Percentiles rank a stretch among this genome's conserved stretches.
These are phyloP conservation scores for Pichia sp. DNA, from an alignment of 1,139 yeast species.

Conservation along the genomic window DNA sequence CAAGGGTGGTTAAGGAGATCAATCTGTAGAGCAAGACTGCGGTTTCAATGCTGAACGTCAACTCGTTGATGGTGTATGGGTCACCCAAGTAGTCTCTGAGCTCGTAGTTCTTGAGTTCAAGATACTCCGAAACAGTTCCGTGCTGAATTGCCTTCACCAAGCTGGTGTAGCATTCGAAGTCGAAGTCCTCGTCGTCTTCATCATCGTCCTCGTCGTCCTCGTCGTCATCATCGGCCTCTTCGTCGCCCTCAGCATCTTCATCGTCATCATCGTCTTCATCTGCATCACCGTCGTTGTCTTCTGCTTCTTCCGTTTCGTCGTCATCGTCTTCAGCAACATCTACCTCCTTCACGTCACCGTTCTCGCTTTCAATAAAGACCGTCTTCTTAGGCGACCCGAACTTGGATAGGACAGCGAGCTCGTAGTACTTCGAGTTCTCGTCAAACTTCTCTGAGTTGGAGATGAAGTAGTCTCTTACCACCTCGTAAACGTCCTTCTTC, in stretches of 20 bases:
- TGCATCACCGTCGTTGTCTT: conserved; percentile 17
- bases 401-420: conserved; percentile 21
- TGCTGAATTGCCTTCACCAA: conserved; percentile 26
- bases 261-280: conserved; percentile 14
- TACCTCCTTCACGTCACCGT: conserved; percentile 13
- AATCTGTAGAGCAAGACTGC: conserved; percentile 36
- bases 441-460: conserved; percentile 22
- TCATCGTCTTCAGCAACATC: conserved; percentile 14
- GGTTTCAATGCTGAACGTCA: conserved; percentile 41
- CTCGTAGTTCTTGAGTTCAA: conserved; percentile 38
- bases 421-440: conserved; percentile 26
- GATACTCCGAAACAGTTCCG: conserved; percentile 38
- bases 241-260: conserved; percentile 19
- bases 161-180: conserved; percentile 10
- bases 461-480: conserved; percentile 21
- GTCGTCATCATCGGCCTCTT: conserved; percentile 14
- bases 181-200: conserved; percentile 20
- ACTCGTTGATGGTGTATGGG: conserved; percentile 44
- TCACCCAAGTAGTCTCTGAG: conserved; percentile 48
- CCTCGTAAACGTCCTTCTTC: conserved; percentile 28
- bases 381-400: conserved; percentile 16
- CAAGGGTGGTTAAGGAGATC: conserved; percentile 40
- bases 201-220: conserved; percentile 30
- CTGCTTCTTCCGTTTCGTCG: conserved; percentile 15
- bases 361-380: conserved; percentile 13